These are phyloP conservation scores for Chlorella sp. DNA, from an alignment of 139 green algal species.

Conservation along the genomic window DNA sequence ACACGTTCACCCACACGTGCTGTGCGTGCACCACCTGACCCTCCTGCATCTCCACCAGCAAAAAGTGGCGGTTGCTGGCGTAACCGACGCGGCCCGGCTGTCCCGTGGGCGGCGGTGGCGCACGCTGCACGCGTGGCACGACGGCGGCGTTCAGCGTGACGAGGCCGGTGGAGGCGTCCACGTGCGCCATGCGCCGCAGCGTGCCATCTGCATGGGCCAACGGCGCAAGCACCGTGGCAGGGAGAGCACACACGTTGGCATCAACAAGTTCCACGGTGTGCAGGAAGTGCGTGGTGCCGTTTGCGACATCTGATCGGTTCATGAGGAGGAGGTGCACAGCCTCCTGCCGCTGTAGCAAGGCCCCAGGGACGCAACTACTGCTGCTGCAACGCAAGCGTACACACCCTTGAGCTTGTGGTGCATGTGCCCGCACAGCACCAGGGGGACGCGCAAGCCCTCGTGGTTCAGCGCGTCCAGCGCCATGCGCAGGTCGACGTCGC, in stretches of 20 bases:
- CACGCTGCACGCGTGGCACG: conserved; percentile 5
- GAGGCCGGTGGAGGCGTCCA: not conserved
- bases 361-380: too few relatives aligned
- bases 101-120: too few relatives aligned
- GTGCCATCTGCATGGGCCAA: not conserved
- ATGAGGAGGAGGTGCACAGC: not conserved
- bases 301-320: not conserved
- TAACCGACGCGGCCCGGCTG: too few relatives aligned
- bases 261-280: too few relatives aligned
- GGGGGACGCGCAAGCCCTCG: not conserved
- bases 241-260: not conserved
- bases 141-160: conserved; percentile 3
- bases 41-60: too few relatives aligned
- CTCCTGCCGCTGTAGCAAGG: too few relatives aligned
- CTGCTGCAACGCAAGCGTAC: not conserved
- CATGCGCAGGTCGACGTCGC: not conserved
- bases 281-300: not conserved
- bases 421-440: conserved; percentile 5
- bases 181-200: conserved; percentile 9
- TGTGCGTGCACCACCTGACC: too few relatives aligned
- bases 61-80: too few relatives aligned
- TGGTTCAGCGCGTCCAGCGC: not conserved
- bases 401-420: not conserved
- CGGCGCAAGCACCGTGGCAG: not conserved
- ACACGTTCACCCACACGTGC: too few relatives aligned